These are phyloP conservation scores for Biscogniauxia sp. DNA, from an alignment of 2,329 filamentous ascomycete genomes.

Conservation along the genomic window DNA sequence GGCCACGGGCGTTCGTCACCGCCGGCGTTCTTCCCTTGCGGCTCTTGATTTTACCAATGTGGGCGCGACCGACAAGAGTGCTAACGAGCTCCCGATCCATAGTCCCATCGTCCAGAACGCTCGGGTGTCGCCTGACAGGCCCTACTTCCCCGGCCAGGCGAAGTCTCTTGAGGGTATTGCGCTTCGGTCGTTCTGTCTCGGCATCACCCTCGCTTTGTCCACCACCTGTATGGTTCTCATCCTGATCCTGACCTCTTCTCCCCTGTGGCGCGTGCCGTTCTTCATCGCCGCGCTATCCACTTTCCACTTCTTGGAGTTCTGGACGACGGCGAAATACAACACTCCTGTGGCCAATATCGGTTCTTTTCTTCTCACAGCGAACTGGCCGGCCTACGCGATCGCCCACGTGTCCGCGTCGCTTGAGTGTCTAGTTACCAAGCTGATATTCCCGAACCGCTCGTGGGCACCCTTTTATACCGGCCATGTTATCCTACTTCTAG, in stretches of 20 bases:
- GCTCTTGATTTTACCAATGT: constrained; percentile 21
- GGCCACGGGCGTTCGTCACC: constrained; percentile 26
- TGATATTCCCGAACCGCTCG: constrained; percentile 51
- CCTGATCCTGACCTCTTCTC: constrained; percentile 39
- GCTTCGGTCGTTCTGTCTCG: constrained; percentile 55
- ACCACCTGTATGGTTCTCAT: constrained; percentile 33
- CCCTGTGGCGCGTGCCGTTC: constrained; percentile 62
- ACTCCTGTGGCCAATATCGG: constrained; percentile 67
- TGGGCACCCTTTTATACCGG: constrained; percentile 46
- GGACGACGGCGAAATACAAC: constrained; percentile 82
- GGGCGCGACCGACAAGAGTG: constrained; percentile 15
- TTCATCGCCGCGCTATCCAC: constrained; percentile 68
- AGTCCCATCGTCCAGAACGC: constrained; percentile 32
- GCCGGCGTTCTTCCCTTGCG: constrained; percentile 19
- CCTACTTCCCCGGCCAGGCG: constrained; percentile 44
- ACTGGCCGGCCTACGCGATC: constrained; percentile 80
- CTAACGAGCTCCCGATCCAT: constrained; percentile 31
- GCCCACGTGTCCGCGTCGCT: constrained; percentile 73
- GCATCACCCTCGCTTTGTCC: constrained; percentile 40
- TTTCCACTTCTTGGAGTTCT: constrained; percentile 98
- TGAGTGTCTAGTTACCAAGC: constrained; percentile 65
- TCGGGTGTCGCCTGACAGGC: constrained; percentile 32
- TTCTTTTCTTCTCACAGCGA: constrained; percentile 80
- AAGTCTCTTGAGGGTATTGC: constrained; percentile 62
- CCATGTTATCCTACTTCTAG: constrained; percentile 48